Evolutionary conservation across 2,329 filamentous ascomycete species (phyloP).

Genomic region (Colletotrichum cordylinicola): DNA sequence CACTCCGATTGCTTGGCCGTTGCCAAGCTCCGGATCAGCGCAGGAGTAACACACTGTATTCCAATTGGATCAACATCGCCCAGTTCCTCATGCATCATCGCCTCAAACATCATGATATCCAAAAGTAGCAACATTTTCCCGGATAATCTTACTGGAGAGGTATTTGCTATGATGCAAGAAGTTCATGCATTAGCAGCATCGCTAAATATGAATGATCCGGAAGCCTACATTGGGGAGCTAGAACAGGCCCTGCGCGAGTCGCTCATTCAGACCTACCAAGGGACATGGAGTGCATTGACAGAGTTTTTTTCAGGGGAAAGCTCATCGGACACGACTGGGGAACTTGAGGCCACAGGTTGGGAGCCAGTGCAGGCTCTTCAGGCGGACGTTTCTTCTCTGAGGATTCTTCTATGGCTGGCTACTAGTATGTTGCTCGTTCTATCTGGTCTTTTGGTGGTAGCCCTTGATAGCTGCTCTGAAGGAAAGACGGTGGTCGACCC

Average conservation of each 20-base stretch:
- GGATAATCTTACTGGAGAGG: not conserved
- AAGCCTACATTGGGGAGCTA: rapidly evolving
- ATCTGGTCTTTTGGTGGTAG: not conserved
- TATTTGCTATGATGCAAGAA: not conserved
- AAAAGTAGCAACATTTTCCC: rapidly evolving
- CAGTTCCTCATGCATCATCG: not conserved
- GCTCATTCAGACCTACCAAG: not conserved
- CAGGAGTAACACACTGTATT: not conserved
- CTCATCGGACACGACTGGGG: rapidly evolving
- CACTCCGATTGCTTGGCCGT: not conserved
- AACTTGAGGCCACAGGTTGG: not conserved
- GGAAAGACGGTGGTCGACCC: not conserved
- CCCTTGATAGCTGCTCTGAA: rapidly evolving
- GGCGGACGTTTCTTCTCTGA: not conserved
- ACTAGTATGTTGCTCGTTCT: not conserved
- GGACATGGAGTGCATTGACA: not conserved
- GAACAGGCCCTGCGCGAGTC: not conserved
- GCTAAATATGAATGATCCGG: not conserved
- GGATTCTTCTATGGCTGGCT: not conserved
- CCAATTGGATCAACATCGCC: rapidly evolving
- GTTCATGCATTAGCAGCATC: not conserved
- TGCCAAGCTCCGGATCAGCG: not conserved
- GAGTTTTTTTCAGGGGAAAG: rapidly evolving
- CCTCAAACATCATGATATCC: not conserved
- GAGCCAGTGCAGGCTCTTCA: not conserved